Evolutionary conservation across 768 basidiomycete genomes (phyloP), one percentile per base, ranked within the genome.

Genomic region (Tephrocybe sp.): DNA sequence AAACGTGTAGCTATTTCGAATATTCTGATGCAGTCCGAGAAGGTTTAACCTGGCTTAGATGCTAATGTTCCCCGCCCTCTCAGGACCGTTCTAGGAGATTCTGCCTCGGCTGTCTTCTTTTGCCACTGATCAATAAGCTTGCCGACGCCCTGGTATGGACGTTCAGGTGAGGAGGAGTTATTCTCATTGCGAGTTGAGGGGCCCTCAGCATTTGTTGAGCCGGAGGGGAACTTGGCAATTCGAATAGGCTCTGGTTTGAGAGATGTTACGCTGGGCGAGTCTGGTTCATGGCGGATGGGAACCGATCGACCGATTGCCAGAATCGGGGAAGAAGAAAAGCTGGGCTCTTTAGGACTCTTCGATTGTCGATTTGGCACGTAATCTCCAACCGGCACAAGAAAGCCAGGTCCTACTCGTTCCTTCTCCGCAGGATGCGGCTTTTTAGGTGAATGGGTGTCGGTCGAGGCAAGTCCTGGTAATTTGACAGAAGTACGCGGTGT

Each of bases 71-170:
- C 64, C 38, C 76, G 71, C 61, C 46, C 61, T 53, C 37, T 49
- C 21, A 59, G 39, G 23, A 53, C 55, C 18, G 62, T 61, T 21
- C 64, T 72, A 21, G 70, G 52, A 41, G 67, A 60, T 30, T 80
- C 82, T 16, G 69, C 68, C 55, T 84, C 86, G 15, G 78, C 83
- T 29, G 84, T 81, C 68, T 86, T 91, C 50, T 80, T 82, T 65
- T 93, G 88, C 91, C 91, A 93, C 61, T 91, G 82, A 61, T 90
- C 88, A 55, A 93, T 92, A 29, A 93, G 73, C 67, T 78, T 88
- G 23, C 88, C 85, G 37, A 93, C 91, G 30, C 91, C 91, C 60
- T 82, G 84, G 64, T 84, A 93, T 25, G 87, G 85, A 47, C 77
- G 75, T 61, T 93, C 90, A 7, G 88, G 86, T 8, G 87, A 85